Percentiles rank a stretch among this genome's conserved stretches.
phyloP scores from a whole-genome alignment of 352 stramenopile genomes.

The Pythium dissotocum region DNA sequence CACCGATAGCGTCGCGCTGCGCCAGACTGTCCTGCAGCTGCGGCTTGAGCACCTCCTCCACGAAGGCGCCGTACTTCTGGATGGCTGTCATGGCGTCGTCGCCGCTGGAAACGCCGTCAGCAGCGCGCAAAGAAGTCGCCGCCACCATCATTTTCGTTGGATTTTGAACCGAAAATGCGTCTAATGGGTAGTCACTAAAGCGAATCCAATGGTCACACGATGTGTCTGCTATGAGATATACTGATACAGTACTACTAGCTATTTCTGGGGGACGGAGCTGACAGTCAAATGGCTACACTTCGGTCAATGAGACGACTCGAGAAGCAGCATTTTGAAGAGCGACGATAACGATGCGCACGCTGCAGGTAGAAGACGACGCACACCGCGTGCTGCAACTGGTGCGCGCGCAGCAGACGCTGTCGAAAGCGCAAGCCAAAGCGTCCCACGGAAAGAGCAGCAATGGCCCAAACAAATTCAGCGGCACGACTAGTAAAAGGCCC shows the following conservation, averaged over 20 bases:
- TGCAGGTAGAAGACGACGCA: slow-evolving; percentile 55
- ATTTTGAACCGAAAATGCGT: neutral
- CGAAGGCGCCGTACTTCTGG: slow-evolving; percentile 64
- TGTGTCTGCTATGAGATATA: slow-evolving; percentile 4
- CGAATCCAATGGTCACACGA: slow-evolving; percentile 1
- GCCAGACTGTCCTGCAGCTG: slow-evolving; percentile 63
- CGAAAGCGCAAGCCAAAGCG: neutral
- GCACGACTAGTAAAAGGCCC: neutral
- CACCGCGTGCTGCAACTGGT: slow-evolving; percentile 55
- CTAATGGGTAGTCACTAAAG: slow-evolving; percentile 9
- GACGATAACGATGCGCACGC: slow-evolving; percentile 3
- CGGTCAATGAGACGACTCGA: neutral
- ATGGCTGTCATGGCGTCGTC: slow-evolving; percentile 33
- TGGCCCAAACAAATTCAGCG: neutral
- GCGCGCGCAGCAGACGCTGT: slow-evolving; percentile 11
- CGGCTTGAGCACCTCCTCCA: slow-evolving; percentile 68
- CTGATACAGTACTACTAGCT: neutral
- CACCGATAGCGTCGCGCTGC: slow-evolving; percentile 45
- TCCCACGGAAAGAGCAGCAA: neutral
- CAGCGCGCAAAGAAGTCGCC: neutral
- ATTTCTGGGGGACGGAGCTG: neutral
- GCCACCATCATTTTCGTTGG: slow-evolving; percentile 3
- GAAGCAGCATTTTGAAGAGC: neutral
- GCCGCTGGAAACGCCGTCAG: neutral
- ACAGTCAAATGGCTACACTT: slow-evolving; percentile 21